Evolutionary conservation across 1,284 basidiomycete genomes (phyloP), one percentile per base, ranked within the genome.

Genomic region (Hymenochaete sp.): DNA sequence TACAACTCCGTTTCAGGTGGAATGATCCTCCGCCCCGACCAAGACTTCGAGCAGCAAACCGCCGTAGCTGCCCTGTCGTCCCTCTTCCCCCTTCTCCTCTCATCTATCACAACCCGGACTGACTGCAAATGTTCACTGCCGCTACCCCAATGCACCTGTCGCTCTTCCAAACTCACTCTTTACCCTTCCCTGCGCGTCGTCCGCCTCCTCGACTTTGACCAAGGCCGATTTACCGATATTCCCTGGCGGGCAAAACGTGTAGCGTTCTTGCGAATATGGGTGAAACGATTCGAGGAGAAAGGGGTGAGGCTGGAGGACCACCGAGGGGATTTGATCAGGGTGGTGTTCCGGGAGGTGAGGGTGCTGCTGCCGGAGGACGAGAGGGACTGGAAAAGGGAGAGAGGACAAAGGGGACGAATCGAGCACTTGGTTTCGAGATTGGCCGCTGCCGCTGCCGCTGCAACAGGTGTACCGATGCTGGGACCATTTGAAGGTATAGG

Each of bases 151-250:
- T n/a, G n/a, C n/a, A n/a, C n/a, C n/a, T n/a, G n/a, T n/a, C 42
- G 42, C 7, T 49, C 36, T 31, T 43, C 47, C 18, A 35, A 22
- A 4, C 25, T 49, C 14, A 35, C 18, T 14, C n/a, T n/a, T n/a
- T n/a, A n/a, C n/a, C n/a, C n/a, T n/a, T n/a, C n/a, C n/a, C n/a
- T n/a, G n/a, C n/a, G n/a, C n/a, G 18, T 36, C 25, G 47, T 49
- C 5, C 47, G 47, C n/a, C 47, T 49, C n/a, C 42, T 49, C 22
- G 47, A 49, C 38, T 49, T 44, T 22, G 47, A 49, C 16, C 42
- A 44, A 21, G 18, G 28, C 26, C 36, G 43, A 16, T 49, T 49
- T 38, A 19, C 21, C 37, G 28, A 21, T 11, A 24, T 40, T 9
- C 45, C 33, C 2, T 49, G 47, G 47, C 42, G 47, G 11, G 18